Evolutionary conservation across 495 filamentous ascomycete species (phyloP).

Genomic region (Penicillium macrosclerotiorum): DNA sequence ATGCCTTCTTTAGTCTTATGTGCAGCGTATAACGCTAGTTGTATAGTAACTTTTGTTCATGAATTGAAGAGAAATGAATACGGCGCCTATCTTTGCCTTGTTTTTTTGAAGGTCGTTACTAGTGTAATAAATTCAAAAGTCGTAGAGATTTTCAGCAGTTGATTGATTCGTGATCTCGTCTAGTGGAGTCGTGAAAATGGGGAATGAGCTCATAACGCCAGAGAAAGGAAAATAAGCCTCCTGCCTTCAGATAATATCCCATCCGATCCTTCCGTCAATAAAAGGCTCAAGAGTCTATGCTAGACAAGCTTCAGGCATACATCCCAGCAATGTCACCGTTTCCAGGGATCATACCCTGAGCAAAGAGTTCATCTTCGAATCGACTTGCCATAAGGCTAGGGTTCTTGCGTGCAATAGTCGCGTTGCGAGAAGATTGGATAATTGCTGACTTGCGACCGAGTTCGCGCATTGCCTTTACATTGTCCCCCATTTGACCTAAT

Average conservation of each 20-base stretch:
- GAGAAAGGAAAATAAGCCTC: neutral
- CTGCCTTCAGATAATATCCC: too few species aligned
- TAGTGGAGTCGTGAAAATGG: slow-evolving; percentile 1
- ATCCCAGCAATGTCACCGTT: neutral
- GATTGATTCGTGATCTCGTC: slow-evolving; percentile 20
- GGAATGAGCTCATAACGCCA: neutral
- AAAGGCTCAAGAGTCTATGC: neutral
- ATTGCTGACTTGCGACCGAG: slow-evolving; percentile 70
- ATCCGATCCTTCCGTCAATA: too few species aligned
- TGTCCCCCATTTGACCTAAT: slow-evolving; percentile 65
- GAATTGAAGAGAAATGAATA: slow-evolving; percentile 5
- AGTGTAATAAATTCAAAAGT: too few species aligned
- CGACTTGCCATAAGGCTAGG: slow-evolving; percentile 21
- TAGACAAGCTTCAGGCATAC: neutral
- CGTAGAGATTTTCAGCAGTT: neutral
- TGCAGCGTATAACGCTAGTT: slow-evolving; percentile 8
- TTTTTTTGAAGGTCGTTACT: too few species aligned
- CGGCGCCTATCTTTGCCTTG: too few species aligned
- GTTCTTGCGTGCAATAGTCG: slow-evolving; percentile 21
- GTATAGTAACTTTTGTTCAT: slow-evolving; percentile 16
- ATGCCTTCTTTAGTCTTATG: slow-evolving; percentile 6
- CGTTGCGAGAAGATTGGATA: slow-evolving; percentile 51
- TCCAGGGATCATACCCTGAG: neutral
- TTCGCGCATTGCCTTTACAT: slow-evolving; percentile 62
- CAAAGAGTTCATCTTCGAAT: slow-evolving; percentile 30